Evolutionary conservation across 2,329 filamentous ascomycete species (phyloP).

Genomic region (Exophiala xenobiotica): DNA sequence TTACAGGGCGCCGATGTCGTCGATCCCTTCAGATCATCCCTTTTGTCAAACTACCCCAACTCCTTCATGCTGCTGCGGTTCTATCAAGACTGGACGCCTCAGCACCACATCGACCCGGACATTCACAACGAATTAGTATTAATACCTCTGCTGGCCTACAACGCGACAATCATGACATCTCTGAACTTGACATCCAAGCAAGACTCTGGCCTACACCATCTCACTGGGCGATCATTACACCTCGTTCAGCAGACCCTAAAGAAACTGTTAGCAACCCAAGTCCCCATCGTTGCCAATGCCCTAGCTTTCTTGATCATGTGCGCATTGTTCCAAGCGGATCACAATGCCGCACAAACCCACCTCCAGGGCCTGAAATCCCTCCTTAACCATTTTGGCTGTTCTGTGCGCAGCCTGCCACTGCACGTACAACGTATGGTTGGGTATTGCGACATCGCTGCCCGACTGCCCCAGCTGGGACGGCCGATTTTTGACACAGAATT

Average conservation of each 20-base stretch:
- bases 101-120: background rate
- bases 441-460: background rate
- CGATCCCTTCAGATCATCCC: background rate
- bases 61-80: background rate
- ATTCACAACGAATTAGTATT: background rate
- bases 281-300: background rate
- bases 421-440: background rate
- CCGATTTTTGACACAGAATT: background rate
- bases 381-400: background rate
- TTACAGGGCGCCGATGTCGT: background rate
- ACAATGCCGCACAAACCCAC: background rate
- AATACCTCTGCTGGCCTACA: background rate
- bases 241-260: background rate
- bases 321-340: background rate
- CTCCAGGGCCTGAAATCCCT: background rate
- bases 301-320: background rate
- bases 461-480: background rate
- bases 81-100: background rate
- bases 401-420: background rate
- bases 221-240: background rate
- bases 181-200: background rate
- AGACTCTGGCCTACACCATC: background rate
- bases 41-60: background rate
- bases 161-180: background rate
- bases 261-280: background rate